Conservation (phyloP, 23 red algal species). For the Agarophyton chilense region DNA sequence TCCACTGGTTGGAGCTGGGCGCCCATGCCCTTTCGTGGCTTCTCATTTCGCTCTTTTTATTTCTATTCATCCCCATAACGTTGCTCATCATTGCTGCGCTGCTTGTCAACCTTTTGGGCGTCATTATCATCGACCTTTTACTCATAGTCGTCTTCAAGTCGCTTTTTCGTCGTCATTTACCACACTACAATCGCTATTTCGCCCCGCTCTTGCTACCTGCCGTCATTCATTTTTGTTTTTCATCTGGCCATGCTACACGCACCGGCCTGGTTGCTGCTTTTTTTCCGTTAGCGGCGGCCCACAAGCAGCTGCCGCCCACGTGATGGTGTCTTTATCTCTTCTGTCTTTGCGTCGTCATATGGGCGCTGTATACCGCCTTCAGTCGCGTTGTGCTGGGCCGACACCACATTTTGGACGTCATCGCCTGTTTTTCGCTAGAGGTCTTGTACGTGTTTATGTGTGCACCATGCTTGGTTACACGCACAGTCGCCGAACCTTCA, state of each 20-base stretch:
- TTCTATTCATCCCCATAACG: conserved; percentile 21
- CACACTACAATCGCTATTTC: conserved; percentile 66
- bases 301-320: background rate
- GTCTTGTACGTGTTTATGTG: conserved; percentile 39
- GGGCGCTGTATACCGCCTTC: conserved; percentile 36
- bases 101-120: conserved; percentile 42
- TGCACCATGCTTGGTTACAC: conserved; percentile 44
- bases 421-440: conserved; percentile 58
- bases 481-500: background rate
- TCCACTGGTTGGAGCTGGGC: conserved; percentile 56
- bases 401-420: conserved; percentile 77
- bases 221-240: conserved; percentile 80
- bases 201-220: conserved; percentile 48
- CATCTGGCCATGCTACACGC: conserved; percentile 79
- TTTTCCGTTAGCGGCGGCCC: background rate
- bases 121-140: conserved; percentile 55
- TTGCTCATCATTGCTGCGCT: conserved; percentile 4
- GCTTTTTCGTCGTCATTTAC: conserved; percentile 45
- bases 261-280: conserved; percentile 47
- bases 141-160: conserved; percentile 66
- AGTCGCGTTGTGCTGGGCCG: conserved; percentile 74
- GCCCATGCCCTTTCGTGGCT: conserved; percentile 83
- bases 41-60: conserved; percentile 10
- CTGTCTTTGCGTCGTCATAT: conserved; percentile 13
- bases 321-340: background rate